A percentile compares a stretch with the other conserved stretches of the same genome.
Conservation (phyloP, 2,329 filamentous ascomycete genomes). For the Didymella arachidicola region DNA sequence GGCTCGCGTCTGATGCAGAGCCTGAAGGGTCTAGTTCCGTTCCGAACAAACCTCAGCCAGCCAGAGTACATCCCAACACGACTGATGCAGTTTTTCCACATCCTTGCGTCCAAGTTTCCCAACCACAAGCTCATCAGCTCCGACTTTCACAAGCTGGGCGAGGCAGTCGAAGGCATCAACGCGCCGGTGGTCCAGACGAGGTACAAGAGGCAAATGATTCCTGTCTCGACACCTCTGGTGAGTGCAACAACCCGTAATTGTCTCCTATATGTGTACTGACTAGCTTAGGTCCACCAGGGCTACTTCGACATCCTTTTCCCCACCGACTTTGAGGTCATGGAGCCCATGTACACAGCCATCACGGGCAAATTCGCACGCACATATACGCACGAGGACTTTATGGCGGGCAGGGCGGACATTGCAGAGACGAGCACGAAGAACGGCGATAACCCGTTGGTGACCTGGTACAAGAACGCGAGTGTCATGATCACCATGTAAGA, state of each 20-base stretch:
- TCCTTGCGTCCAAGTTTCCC: conserved; percentile 87
- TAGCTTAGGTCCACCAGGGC: conserved; percentile 84
- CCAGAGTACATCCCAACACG: conserved; percentile 95
- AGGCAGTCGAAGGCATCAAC: conserved; percentile 84
- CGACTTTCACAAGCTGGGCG: conserved; percentile 87
- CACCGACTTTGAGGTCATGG: conserved; percentile 89
- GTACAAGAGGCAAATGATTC: conserved; percentile 84
- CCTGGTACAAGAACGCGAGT: conserved; percentile 95
- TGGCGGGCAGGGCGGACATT: conserved; percentile 86
- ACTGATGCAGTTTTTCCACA: conserved; percentile 96
- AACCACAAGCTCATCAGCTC: conserved; percentile 86
- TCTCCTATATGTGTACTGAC: conserved; percentile 7
- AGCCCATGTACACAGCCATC: conserved; percentile 89
- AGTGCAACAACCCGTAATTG: conserved; percentile 45
- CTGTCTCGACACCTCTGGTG: conserved; percentile 89
- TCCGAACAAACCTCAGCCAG: conserved; percentile 76
- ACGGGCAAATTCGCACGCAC: conserved; percentile 91
- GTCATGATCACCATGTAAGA: conserved; percentile 83
- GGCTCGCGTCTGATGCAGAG: conserved; percentile 64
- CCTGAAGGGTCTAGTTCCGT: conserved; percentile 70
- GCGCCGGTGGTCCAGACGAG: conserved; percentile 96
- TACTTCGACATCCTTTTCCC: conserved; percentile 99
- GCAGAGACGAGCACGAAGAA: conserved; percentile 88
- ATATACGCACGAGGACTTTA: conserved; percentile 86
- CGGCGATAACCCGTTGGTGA: conserved; percentile 91